Evolutionary conservation across 768 basidiomycete genomes (phyloP), one percentile per base, ranked within the genome.

Genomic region (Suillus plorans): DNA sequence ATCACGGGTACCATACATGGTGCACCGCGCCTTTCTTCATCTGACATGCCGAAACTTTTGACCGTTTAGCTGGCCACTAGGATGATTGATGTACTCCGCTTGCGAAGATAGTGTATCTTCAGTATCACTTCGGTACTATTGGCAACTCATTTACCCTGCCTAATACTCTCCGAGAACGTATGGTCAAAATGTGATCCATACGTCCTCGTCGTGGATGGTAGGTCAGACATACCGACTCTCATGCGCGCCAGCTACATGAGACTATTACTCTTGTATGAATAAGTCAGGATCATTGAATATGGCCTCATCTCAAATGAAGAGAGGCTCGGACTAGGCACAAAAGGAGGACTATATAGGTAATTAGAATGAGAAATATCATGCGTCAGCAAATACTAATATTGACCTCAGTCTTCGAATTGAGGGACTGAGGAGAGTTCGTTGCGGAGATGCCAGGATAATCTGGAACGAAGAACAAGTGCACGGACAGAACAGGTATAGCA

Each of bases 261-360:
- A 69, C 68, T 16, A 28, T 22, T n/a, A 37, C 7, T 37, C 37
- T 39, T 12, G 14, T 22, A 41, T 28, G 14, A 28, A 25, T 14
- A 39, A 25, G 57, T 45, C 68, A 13, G 50, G 64, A 50, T 22
- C 55, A n/a, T 42, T 44, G 60, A 44, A 49, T 39, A 44, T 37
- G 47, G 18, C 44, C 39, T 50, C 20, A 6, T 42, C 42, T 42
- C 16, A 42, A 42, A 42, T 2, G 41, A 42, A 16, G 13, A 16
- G 5, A 16, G 16, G 5, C 41, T 18, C 41, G 1, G 41, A 42
- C 41, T 42, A 42, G 14, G 16, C 18, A 44, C 42, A 18, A 20
- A 7, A 44, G 42, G 41, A 41, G 14, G 16, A 41, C 41, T 41
- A 16, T 16, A 10, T 16, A 41, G 41, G 14, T 41, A 41, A 18